These are phyloP conservation scores for Geum urbanum DNA, from an alignment of 306 rosid genomes.

Conservation along the genomic window DNA sequence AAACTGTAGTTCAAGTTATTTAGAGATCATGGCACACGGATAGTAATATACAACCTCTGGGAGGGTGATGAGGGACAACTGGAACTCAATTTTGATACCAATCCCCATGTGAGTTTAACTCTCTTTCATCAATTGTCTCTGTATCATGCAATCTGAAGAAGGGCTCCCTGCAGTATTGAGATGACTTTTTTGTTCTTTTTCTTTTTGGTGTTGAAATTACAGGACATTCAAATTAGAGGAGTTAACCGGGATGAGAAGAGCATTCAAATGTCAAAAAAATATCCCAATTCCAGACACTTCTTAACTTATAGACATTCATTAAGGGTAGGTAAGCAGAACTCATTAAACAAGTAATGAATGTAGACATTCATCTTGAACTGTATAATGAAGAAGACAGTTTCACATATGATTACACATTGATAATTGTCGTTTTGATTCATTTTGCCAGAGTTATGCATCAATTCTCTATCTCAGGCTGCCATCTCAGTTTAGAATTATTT, in stretches of 20 bases:
- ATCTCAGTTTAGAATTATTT: constrained; percentile 65
- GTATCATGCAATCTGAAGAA: background rate
- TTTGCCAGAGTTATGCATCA: constrained; percentile 78
- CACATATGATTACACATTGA: background rate
- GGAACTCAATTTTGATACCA: constrained; percentile 83
- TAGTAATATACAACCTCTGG: constrained; percentile 89
- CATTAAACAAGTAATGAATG: background rate
- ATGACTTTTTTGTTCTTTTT: background rate
- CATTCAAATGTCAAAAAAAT: constrained; percentile 67
- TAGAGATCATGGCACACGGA: constrained; percentile 74
- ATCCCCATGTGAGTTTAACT: constrained; percentile 52
- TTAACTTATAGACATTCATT: constrained; percentile 81
- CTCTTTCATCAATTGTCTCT: background rate
- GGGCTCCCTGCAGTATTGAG: background rate
- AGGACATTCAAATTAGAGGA: constrained; percentile 93
- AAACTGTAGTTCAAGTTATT: constrained; percentile 48
- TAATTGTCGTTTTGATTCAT: background rate
- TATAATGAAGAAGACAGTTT: background rate
- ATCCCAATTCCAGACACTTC: constrained; percentile 79
- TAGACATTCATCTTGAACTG: background rate
- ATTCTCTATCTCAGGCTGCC: constrained; percentile 87
- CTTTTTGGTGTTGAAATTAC: constrained; percentile 20
- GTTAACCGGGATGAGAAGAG: constrained; percentile 83
- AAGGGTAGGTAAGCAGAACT: constrained; percentile 43
- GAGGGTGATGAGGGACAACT: constrained; percentile 89